A percentile compares a stretch with the other conserved stretches of the same genome.
Evolutionary conservation across 2,329 filamentous ascomycete species (phyloP).

Genomic region (Macrophomina pseudophaseolina): DNA sequence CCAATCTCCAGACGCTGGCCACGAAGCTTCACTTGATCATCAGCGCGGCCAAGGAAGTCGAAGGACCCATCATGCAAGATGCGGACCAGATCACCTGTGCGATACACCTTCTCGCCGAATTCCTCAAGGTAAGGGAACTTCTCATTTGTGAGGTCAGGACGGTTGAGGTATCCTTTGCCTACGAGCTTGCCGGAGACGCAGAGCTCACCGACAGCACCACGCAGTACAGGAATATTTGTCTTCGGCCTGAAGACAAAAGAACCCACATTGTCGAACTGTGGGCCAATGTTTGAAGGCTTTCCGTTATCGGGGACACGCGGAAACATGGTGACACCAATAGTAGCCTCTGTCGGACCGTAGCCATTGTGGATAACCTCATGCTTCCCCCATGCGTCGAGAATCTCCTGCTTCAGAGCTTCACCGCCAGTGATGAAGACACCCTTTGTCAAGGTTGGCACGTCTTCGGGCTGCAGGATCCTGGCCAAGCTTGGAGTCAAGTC

Average conservation of each 20-base stretch:
- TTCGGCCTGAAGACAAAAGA: slow-evolving; percentile 76
- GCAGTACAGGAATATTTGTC: slow-evolving; percentile 72
- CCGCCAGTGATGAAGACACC: slow-evolving; percentile 95
- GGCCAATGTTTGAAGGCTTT: slow-evolving; percentile 85
- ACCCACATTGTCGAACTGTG: slow-evolving; percentile 85
- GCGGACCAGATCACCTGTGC: slow-evolving; percentile 87
- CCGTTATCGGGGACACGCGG: slow-evolving; percentile 78
- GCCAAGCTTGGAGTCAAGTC: slow-evolving; percentile 90
- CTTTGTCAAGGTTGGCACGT: slow-evolving; percentile 77
- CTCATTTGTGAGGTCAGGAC: slow-evolving; percentile 75
- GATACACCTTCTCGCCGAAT: slow-evolving; percentile 65
- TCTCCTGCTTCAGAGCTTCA: slow-evolving; percentile 86
- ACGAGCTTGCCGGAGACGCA: slow-evolving; percentile 88
- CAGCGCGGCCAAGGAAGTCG: slow-evolving; percentile 84
- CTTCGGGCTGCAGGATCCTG: slow-evolving; percentile 74
- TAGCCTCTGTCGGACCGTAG: slow-evolving; percentile 88
- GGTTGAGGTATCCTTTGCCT: slow-evolving; percentile 85
- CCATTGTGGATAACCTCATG: slow-evolving; percentile 86
- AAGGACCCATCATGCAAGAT: slow-evolving; percentile 81
- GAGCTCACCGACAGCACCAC: slow-evolving; percentile 83
- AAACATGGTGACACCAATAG: slow-evolving; percentile 90
- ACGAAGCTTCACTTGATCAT: slow-evolving; percentile 90
- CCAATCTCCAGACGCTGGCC: slow-evolving; percentile 88
- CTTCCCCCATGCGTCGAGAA: slow-evolving; percentile 83
- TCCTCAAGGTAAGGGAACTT: slow-evolving; percentile 70